Evolutionary conservation across 2,329 filamentous ascomycete genomes (phyloP), one percentile per base, ranked within the genome.

Genomic region (Apiospora hydei): DNA sequence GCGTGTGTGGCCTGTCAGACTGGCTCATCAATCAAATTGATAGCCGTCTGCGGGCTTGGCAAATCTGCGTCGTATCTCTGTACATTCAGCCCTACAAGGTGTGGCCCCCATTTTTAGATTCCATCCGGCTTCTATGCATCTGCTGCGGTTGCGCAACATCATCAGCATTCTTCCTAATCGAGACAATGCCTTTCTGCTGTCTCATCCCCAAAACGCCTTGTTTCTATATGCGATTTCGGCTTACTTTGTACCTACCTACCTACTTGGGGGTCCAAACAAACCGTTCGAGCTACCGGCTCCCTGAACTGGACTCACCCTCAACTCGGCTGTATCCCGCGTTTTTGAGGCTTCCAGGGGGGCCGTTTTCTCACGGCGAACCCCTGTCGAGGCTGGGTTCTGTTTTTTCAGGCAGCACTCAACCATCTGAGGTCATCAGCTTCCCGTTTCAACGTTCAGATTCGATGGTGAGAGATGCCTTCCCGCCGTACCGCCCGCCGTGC

Each of bases 201-300:
- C 34, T 38, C 4, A 6, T 38, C 30, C 57, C 30, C 57, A 64
- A 64, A 64, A 64, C 57, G 57, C 57, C 57, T 64, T 64, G 30
- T 64, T 64, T 64, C 57, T 64, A 64, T 64, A 64, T 64, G 34
- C 34, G 18, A 64, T 64, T 64, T 64, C 57, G 41, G 57, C 57
- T 64, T 64, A 64, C 57, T 64, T n/a, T 38, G 53, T 61, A 61
- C 53, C 30, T 38, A 38, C 53, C 30, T 38, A 38, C 34, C 6
- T 43, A 43, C 41, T 43, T 64, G 57, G 57, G 34, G 14, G 14
- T 41, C 57, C 3, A 41, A 38, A 21, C 8, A 38, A 21, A 10
- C 21, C 34, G 10, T 64, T 64, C 57, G 30, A 13, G 18, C 34
- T 41, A 13, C 57, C 21, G 57, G 18, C 57, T 34, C 57, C 57